phyloP scores from a whole-genome alignment of 1,284 basidiomycete genomes.

The Pseudozyma thailandica region DNA sequence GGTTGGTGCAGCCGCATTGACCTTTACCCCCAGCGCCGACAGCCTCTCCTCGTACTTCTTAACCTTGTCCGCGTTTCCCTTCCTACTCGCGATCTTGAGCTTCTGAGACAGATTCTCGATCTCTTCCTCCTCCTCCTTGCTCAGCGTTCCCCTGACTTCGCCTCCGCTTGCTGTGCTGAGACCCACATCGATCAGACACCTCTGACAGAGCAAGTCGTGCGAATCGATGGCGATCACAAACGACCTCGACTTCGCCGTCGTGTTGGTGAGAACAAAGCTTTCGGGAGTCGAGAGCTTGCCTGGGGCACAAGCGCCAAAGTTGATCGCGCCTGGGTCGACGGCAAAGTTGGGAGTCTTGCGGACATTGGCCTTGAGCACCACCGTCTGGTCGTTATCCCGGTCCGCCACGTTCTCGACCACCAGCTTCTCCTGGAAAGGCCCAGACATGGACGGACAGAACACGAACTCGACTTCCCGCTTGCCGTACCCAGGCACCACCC shows the following conservation, averaged over 20 bases:
- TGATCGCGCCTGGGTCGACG: slow-evolving; percentile 68
- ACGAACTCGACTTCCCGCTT: slow-evolving; percentile 71
- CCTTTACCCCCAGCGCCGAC: slow-evolving; percentile 69
- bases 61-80: slow-evolving; percentile 71
- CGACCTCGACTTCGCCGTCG: slow-evolving; percentile 69
- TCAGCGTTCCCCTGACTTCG: slow-evolving; percentile 68
- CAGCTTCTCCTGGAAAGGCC: slow-evolving; percentile 71
- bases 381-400: slow-evolving; percentile 70
- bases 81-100: slow-evolving; percentile 71
- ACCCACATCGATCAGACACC: slow-evolving; percentile 46
- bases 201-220: slow-evolving; percentile 46
- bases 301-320: slow-evolving; percentile 66
- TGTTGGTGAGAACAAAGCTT: slow-evolving; percentile 70
- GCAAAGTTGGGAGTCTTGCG: slow-evolving; percentile 70
- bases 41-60: slow-evolving; percentile 71
- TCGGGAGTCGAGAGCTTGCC: slow-evolving; percentile 59
- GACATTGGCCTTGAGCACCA: slow-evolving; percentile 71
- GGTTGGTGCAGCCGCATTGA: not conserved
- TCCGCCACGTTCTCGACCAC: slow-evolving; percentile 71
- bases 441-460: slow-evolving; percentile 68
- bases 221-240: slow-evolving; percentile 69
- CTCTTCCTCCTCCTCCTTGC: slow-evolving; percentile 72
- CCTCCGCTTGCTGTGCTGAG: slow-evolving; percentile 50
- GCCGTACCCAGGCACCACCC: slow-evolving; percentile 71
- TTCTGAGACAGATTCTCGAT: slow-evolving; percentile 71